Base-by-base conservation (phyloP, 2,329 filamentous ascomycete genomes). In the Cephalotrichum gorgonifer region DNA sequence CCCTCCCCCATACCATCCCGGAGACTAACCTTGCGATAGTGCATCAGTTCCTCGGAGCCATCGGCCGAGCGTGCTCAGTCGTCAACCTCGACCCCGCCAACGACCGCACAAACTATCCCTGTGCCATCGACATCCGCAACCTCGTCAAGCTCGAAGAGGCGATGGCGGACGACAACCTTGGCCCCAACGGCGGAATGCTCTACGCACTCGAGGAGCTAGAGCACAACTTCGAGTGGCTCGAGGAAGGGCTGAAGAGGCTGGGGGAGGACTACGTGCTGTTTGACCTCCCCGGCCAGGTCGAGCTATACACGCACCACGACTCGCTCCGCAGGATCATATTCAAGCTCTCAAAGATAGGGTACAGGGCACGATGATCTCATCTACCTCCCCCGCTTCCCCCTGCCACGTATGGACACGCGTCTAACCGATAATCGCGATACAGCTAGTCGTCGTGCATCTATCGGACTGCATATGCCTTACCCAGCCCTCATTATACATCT, bases 31-130 rank as follows among this genome's bases (percentile, higher is more conserved):
- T n/a, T 33, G 15, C 12, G 25, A 9, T 51, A 84, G 81, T 98
- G 86, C 88, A 96, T 62, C 93, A 98, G 70, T 98, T 98, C 71
- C 85, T 97, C 76, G 85, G 85, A 55, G 91, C 93, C 54, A 95
- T 98, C 63, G 89, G 90, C 52, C 85, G 93, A 50, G 90, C 94
- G 66, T 95, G 88, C 72, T 94, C 88, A 15, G 83, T 97, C 33
- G 88, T 96, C 51, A 98, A 98, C 64, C 83, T 98, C 55, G 93
- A 98, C 68, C 93, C 93, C 25, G 93, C 93, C 49, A 98, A 98
- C 72, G 91, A 97, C 61, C 83, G 85, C 52, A 93, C 89, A 2
- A 86, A 81, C 53, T 98, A 97, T 65, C 83, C 85, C 20, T 88
- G 84, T 59, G 90, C 90, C 5, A 76, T 98, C 56, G 93, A 98